Conservation (phyloP, 164 flowering plant species). For the Paratinospora sagittata region DNA sequence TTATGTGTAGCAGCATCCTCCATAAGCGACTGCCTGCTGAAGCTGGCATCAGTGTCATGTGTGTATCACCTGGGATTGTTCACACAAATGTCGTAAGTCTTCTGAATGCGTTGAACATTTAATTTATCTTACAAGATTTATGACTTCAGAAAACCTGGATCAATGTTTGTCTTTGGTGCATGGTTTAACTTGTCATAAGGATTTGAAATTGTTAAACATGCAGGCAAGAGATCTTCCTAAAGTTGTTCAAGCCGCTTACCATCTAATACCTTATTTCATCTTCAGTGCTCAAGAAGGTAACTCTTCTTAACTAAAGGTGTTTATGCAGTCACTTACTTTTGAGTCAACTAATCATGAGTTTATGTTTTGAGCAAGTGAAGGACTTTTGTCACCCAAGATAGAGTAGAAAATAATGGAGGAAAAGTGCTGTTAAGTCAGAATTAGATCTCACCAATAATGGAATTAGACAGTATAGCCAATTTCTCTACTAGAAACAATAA, state of each 20-base stretch:
- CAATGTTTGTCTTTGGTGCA: not conserved
- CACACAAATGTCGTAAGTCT: constrained; percentile 92
- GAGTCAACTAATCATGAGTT: not conserved
- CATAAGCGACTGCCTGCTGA: constrained; percentile 81
- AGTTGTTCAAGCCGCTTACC: constrained; percentile 74
- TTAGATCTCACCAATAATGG: not conserved
- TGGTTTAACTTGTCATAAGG: not conserved
- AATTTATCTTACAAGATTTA: not conserved
- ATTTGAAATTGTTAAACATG: constrained; percentile 20
- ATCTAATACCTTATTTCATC: constrained; percentile 80
- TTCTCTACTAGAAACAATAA: too few relatives aligned
- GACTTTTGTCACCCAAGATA: not conserved
- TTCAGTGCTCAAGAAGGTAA: constrained; percentile 80
- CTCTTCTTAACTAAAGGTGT: constrained; percentile 6
- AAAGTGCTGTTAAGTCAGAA: not conserved
- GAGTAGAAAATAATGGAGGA: not conserved
- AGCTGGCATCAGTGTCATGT: constrained; percentile 78
- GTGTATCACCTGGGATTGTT: constrained; percentile 92
- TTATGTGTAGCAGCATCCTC: constrained; percentile 88
- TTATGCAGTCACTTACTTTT: not conserved
- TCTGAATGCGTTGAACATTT: not conserved
- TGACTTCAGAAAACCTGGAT: too few relatives aligned
- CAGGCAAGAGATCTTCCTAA: constrained; percentile 95
- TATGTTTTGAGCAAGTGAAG: constrained; percentile 3
- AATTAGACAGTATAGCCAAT: too few relatives aligned